phyloP scores from a whole-genome alignment of 2,329 filamentous ascomycete species.

The Sarocladium kiliense region DNA sequence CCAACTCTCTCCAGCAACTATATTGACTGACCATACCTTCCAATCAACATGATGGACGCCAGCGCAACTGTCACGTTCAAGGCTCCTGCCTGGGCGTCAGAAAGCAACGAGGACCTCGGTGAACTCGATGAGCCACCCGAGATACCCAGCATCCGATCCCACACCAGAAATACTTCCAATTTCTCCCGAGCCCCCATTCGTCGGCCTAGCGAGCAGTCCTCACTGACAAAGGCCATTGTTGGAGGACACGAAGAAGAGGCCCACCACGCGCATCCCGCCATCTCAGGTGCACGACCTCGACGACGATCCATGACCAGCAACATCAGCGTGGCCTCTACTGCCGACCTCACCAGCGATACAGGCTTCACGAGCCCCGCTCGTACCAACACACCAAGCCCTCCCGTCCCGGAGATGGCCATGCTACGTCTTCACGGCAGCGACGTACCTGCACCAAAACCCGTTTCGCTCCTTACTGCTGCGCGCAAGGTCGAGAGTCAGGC shows the following conservation, averaged over 20 bases:
- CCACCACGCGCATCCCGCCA: conserved; percentile 29
- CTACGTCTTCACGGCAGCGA: conserved; percentile 31
- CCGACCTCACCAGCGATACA: conserved; percentile 91
- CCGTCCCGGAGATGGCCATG: conserved; percentile 56
- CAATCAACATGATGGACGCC: conserved; percentile 22
- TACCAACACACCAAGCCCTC: conserved; percentile 83
- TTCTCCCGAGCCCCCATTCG: conserved; percentile 44
- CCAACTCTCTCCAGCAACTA: background rate
- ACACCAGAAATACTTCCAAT: conserved; percentile 20
- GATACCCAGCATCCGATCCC: conserved; percentile 18
- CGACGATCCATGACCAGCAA: conserved; percentile 72
- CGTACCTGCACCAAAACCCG: conserved; percentile 19
- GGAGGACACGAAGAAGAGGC: conserved; percentile 55
- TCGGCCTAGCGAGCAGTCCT: conserved; percentile 58
- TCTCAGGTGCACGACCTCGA: conserved; percentile 30
- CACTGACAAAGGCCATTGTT: conserved; percentile 80
- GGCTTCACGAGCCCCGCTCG: conserved; percentile 86
- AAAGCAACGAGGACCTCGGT: conserved; percentile 56
- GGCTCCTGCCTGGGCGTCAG: conserved; percentile 27
- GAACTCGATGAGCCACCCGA: conserved; percentile 91
- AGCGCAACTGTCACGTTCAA: conserved; percentile 17
- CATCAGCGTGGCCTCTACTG: conserved; percentile 74
- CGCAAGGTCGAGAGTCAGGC: conserved; percentile 1
- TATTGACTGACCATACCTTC: background rate
- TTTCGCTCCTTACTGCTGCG: conserved; percentile 19